phyloP scores from a whole-genome alignment of 2,329 filamentous ascomycete genomes.

The Epichloe elymi region DNA sequence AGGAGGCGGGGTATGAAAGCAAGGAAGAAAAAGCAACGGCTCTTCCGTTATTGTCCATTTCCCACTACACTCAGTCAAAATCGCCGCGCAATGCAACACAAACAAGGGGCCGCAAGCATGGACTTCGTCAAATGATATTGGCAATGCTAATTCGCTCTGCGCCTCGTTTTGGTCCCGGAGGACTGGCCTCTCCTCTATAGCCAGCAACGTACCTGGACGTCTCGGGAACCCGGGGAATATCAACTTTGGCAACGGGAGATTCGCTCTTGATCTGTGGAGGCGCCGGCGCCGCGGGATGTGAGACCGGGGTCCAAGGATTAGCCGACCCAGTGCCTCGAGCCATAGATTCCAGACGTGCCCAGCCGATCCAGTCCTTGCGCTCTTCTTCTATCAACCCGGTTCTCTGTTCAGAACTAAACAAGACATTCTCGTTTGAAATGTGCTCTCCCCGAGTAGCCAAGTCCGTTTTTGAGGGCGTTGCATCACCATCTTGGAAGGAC shows the following conservation, averaged over 20 bases:
- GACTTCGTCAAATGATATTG: constrained; percentile 27
- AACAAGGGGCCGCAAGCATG: background rate
- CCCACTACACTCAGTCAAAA: background rate
- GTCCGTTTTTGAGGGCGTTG: constrained; percentile 11
- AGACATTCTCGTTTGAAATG: constrained; percentile 20
- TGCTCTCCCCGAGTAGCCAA: constrained; percentile 7
- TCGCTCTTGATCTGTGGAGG: constrained; percentile 25
- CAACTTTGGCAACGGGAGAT: constrained; percentile 13
- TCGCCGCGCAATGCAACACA: background rate
- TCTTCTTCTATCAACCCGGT: constrained; percentile 43
- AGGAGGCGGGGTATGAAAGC: background rate
- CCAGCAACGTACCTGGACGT: constrained; percentile 18
- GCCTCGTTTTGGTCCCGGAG: constrained; percentile 14
- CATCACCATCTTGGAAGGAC: constrained; percentile 45
- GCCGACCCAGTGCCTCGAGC: constrained; percentile 18
- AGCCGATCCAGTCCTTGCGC: constrained; percentile 62
- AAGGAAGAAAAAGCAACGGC: background rate
- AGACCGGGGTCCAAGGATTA: constrained; percentile 18
- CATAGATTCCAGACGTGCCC: constrained; percentile 55
- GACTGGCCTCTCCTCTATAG: constrained; percentile 14
- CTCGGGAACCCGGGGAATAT: constrained; percentile 18
- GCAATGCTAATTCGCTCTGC: constrained; percentile 20
- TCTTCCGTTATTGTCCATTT: background rate
- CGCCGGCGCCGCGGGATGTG: constrained; percentile 17
- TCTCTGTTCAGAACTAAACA: constrained; percentile 33